phyloP scores from a whole-genome alignment of 129 eudicot species.

The Flaveria linearis region DNA sequence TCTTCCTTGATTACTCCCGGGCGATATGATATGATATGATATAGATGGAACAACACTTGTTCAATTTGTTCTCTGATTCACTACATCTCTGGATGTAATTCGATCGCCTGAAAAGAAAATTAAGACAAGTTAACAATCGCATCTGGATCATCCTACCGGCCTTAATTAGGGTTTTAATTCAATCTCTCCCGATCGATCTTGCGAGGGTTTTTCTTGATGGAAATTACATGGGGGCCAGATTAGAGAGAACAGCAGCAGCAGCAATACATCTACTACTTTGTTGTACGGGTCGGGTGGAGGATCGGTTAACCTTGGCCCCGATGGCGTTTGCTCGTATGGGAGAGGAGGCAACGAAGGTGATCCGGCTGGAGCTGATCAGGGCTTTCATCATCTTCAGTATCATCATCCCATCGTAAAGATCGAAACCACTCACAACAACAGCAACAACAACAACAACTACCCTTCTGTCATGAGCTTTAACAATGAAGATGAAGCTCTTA shows the following conservation, averaged over 20 bases:
- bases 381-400: conserved; percentile 35
- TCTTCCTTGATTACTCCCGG: too few relatives aligned
- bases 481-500: conserved; percentile 60
- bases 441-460: conserved; percentile 41
- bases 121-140: too few relatives aligned
- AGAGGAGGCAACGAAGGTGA: conserved; percentile 28
- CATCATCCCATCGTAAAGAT: conserved; percentile 60
- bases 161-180: too few relatives aligned
- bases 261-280: conserved; percentile 36
- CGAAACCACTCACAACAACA: conserved; percentile 52
- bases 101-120: too few relatives aligned
- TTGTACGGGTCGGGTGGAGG: conserved; percentile 57
- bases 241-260: conserved; percentile 48
- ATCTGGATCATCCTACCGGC: too few relatives aligned
- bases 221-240: conserved; percentile 61
- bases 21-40: too few relatives aligned
- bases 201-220: conserved; percentile 35
- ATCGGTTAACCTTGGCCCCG: conserved; percentile 16
- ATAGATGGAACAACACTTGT: too few relatives aligned
- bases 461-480: conserved; percentile 43
- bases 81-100: too few relatives aligned
- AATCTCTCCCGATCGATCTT: neutral
- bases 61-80: too few relatives aligned
- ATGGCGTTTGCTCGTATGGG: conserved; percentile 32
- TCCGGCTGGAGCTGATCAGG: neutral